Base-by-base conservation (phyloP, 306 rosid genomes). In the Fragaria ananassa region DNA sequence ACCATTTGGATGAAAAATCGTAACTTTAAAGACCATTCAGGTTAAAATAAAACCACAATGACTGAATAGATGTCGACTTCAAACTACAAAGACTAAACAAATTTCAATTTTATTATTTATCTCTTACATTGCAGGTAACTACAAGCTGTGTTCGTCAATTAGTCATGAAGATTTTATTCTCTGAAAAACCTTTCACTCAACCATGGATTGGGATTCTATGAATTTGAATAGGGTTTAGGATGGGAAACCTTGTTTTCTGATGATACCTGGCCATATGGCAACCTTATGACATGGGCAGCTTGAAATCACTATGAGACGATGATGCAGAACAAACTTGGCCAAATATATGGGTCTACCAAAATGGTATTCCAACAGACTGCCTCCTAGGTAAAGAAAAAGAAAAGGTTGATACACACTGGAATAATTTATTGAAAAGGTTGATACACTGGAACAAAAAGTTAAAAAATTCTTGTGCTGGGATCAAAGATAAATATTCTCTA, bases 221-320 rank as follows among this genome's bases (percentile, higher is more conserved):
- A 51, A 19, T 27, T 58, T 70, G 69, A 29, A 53, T 53, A 53
- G 60, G 11, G 4, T 18, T 53, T 19, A 19, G 58, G 60, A 53
- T 53, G 25, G 21, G 11, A 6, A 7, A 3, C 60, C 14, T 53
- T 53, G 60, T 56, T 69, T 15, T 65, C 72, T 39, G 82, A 80
- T 47, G 85, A 81, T 44, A 70, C 69, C 0, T 70, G 82, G 23
- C 83, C 87, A 1, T 72, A 78, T 18, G 70, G 5, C 29, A 56
- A 21, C 65, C 79, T 53, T 78, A 78, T 45, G 83, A 76, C 61
- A 85, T 81, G 81, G 83, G 85, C 2, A 75, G 79, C 46, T 78
- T 85, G 83, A 78, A 72, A n/a, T 69, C 37, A 65, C 1, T 85
- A 3, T 78, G 88, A 79, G 85, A 85, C 7, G 78, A 81, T 5